These are phyloP conservation scores for Oryza longistaminata DNA, from an alignment of 176 grass and related monocot species.

Conservation along the genomic window DNA sequence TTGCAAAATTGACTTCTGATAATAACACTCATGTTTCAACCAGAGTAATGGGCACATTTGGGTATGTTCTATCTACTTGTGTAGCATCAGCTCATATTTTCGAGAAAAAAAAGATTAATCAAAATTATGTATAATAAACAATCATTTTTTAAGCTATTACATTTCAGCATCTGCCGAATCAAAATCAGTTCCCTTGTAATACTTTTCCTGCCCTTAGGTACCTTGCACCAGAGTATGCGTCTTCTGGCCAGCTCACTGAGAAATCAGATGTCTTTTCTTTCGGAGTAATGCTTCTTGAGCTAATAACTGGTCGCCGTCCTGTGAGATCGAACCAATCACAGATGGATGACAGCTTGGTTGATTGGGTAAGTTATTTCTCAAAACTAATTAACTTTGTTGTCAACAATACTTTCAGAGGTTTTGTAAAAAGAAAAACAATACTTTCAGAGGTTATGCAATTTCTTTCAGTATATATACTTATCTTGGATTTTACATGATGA, in stretches of 20 bases:
- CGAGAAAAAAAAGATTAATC: neutral
- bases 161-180: neutral
- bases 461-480: neutral
- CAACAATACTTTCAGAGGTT: neutral
- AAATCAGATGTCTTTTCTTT: slow-evolving; percentile 98
- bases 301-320: slow-evolving; percentile 89
- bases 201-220: slow-evolving; percentile 56
- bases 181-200: slow-evolving; percentile 24
- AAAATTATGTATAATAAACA: neutral
- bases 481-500: neutral
- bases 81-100: slow-evolving; percentile 20
- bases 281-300: slow-evolving; percentile 93
- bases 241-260: slow-evolving; percentile 93
- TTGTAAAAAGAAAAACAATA: too few relatives aligned
- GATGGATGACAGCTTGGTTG: slow-evolving; percentile 92
- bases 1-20: slow-evolving; percentile 84
- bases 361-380: slow-evolving; percentile 70
- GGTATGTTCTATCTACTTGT: slow-evolving; percentile 50
- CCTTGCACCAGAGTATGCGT: slow-evolving; percentile 94
- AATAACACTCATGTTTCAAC: slow-evolving; percentile 90
- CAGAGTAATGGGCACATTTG: slow-evolving; percentile 94
- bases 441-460: neutral
- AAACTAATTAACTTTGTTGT: neutral
- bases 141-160: neutral
- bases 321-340: slow-evolving; percentile 65